Base-by-base conservation (phyloP, 768 basidiomycete species). In the Pleurotus salmoneostramineus region DNA sequence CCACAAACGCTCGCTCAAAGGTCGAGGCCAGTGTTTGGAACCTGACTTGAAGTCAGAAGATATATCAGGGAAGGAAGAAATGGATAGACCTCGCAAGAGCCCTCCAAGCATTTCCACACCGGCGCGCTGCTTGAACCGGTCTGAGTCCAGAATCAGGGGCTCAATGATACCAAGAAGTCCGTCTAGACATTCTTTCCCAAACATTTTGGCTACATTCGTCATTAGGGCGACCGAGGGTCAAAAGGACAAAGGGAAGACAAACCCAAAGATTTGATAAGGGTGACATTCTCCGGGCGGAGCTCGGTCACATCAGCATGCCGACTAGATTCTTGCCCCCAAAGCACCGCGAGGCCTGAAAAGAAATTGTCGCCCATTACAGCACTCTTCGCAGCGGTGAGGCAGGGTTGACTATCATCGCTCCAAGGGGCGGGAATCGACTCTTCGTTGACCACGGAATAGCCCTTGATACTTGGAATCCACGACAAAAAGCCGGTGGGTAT, bases 81-180 rank as follows among this genome's bases (percentile, higher is more conserved):
- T 35, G 67, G 74, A 54, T 66, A 27, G 21, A 88, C 89, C 93
- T 61, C 93, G 82, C 56, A 91, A 71, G 49, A 93, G 65, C 17
- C 93, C 94, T 36, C 82, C 77, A 31, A 95, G 67, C 34, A 94
- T 67, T 65, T 81, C 79, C 43, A 74, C 77, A 27, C 87, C 86
- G 32, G 91, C 91, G 27, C 93, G 82, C 67, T 93, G 93, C 71
- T 93, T 92, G 75, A 88, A 93, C 59, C 91, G 89, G 64, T 93
- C 89, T 14, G 78, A 56, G 50, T 88, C 89, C 35, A 71, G 73
- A 42, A 91, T 72, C 32, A 91, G 65, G 10, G 82, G 74, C 42
- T 94, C 90, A 36, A 88, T 75, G 14, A 76, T 72, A 11, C 71
- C 67, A 34, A 90, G 72, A 17, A 88, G 70, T 27, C 71, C 72